Evolutionary conservation across 208 protist species (phyloP).

Genomic region (Acanthamoeba sp.): DNA sequence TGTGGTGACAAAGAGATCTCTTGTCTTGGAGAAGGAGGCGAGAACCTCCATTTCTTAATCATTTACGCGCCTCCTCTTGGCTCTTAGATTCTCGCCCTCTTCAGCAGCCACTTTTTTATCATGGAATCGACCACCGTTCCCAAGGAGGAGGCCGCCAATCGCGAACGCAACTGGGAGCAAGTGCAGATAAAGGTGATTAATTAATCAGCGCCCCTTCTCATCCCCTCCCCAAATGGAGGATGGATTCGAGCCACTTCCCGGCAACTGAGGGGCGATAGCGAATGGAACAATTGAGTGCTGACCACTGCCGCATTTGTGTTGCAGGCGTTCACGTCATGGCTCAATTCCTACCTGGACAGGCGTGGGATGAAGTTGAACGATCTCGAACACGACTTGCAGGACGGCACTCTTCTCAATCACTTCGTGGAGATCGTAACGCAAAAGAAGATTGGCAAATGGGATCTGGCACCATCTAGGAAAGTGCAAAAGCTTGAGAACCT

Average conservation of each 20-base stretch:
- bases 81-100: no score
- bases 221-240: not conserved
- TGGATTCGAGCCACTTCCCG: not conserved
- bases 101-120: not conserved
- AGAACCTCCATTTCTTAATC: not conserved
- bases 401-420: conserved; percentile 45
- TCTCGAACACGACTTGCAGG: conserved; percentile 4
- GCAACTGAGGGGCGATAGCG: not conserved
- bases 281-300: not conserved
- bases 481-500: conserved; percentile 65
- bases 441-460: conserved; percentile 67
- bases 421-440: conserved; percentile 8
- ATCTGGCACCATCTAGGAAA: not conserved
- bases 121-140: conserved; percentile 29
- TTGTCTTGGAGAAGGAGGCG: not conserved
- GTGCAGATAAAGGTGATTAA: conserved; percentile 50
- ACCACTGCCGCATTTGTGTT: not conserved
- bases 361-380: not conserved
- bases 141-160: not conserved
- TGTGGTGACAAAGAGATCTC: not conserved
- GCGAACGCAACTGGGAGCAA: conserved; percentile 43
- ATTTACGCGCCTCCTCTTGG: no score
- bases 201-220: not conserved
- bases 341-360: conserved; percentile 63
- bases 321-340: conserved; percentile 53